These are phyloP conservation scores for Lipomyces chichibuensis DNA, from an alignment of 805 yeast genomes.

Conservation along the genomic window DNA sequence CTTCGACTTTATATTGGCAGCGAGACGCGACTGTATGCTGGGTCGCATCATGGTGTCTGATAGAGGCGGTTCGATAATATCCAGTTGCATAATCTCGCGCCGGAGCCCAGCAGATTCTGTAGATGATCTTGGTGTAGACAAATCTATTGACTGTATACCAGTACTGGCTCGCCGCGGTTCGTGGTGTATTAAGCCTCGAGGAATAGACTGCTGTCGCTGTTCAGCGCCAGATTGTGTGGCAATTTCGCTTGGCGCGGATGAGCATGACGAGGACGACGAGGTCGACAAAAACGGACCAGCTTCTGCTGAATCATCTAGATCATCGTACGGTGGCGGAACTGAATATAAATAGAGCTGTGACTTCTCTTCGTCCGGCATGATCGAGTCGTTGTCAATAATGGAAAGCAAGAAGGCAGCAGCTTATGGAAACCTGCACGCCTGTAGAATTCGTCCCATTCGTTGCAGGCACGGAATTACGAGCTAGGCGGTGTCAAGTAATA, in stretches of 20 bases:
- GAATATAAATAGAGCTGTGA: conserved; percentile 30
- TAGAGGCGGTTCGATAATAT: conserved; percentile 49
- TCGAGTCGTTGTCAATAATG: background rate
- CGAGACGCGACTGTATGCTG: conserved; percentile 28
- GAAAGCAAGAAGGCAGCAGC: background rate
- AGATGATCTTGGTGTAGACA: conserved; percentile 32
- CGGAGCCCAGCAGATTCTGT: conserved; percentile 24
- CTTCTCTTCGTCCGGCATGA: conserved; percentile 30
- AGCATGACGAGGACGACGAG: conserved; percentile 7
- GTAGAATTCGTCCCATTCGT: background rate
- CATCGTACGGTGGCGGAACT: conserved; percentile 36
- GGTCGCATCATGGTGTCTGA: conserved; percentile 11
- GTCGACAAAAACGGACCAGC: conserved; percentile 18
- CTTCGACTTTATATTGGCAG: conserved; percentile 14
- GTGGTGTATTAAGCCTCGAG: conserved; percentile 23
- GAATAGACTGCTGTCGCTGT: conserved; percentile 29
- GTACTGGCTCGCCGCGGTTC: conserved; percentile 7
- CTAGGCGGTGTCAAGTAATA: background rate
- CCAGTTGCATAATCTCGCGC: conserved; percentile 49
- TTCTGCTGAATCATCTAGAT: conserved; percentile 18
- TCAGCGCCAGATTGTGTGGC: conserved; percentile 19
- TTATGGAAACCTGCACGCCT: background rate
- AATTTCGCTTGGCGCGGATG: conserved; percentile 6
- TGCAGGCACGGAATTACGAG: background rate
- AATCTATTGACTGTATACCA: conserved; percentile 8